Percentiles rank a stretch among this genome's conserved stretches.
These are phyloP conservation scores for Aristolochia californica DNA, from an alignment of 164 flowering plant genomes.

Conservation along the genomic window DNA sequence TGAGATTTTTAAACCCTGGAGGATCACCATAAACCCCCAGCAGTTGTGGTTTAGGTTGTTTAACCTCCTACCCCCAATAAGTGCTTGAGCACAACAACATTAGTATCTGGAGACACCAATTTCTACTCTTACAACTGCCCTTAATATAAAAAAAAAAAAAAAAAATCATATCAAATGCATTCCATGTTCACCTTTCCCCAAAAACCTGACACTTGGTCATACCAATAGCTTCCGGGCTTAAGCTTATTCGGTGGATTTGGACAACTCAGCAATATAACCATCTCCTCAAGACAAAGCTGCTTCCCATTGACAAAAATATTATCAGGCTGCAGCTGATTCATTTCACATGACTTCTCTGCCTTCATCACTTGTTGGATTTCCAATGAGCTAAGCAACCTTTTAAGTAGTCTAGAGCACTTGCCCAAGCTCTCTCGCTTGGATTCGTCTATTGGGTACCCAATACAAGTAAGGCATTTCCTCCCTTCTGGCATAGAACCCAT, in stretches of 20 bases:
- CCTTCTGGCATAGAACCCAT: constrained; percentile 99
- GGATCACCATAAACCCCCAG: no score
- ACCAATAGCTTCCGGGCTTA: constrained; percentile 96
- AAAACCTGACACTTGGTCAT: constrained; percentile 93
- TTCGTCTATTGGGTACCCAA: constrained; percentile 74
- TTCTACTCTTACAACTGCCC: no score
- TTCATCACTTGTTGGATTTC: constrained; percentile 78
- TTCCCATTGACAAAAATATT: constrained; percentile 66
- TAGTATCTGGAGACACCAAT: no score
- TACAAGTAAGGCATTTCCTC: constrained; percentile 90
- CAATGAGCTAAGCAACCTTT: constrained; percentile 59
- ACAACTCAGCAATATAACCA: constrained; percentile 55
- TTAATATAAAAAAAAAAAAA: no score
- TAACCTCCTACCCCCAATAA: no score
- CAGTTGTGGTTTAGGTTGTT: no score
- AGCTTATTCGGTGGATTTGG: constrained; percentile 84
- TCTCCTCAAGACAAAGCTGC: constrained; percentile 74
- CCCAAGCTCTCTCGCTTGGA: constrained; percentile 65
- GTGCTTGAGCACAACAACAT: no score
- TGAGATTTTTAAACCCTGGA: no score
- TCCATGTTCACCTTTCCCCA: constrained; percentile 90
- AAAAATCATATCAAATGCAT: neutral
- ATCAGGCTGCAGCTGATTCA: constrained; percentile 82
- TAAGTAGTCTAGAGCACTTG: constrained; percentile 81
- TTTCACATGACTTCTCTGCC: constrained; percentile 75